Conservation (phyloP, 176 grass and related monocot genomes). For the Typha latifolia region DNA sequence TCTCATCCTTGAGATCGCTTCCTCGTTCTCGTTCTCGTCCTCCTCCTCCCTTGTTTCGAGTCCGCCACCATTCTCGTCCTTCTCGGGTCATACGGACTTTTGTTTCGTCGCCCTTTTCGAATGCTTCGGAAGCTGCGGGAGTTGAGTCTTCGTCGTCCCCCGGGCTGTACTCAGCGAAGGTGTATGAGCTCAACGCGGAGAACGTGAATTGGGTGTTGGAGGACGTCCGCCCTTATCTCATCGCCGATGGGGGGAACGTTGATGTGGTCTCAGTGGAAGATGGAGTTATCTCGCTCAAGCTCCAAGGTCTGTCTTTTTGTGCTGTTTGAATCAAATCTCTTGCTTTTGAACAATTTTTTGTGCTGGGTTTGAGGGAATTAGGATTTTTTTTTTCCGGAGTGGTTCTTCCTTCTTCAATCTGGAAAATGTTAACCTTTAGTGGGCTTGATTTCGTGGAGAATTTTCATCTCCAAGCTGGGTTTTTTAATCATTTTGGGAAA, state of each 20-base stretch:
- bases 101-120: neutral
- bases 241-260: slow-evolving; percentile 80
- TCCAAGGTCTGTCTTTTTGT: slow-evolving; percentile 45
- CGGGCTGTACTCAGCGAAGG: slow-evolving; percentile 59
- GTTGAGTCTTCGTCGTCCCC: slow-evolving; percentile 30
- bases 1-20: neutral
- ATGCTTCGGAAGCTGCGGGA: slow-evolving; percentile 16
- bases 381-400: too few species aligned
- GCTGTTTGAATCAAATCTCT: neutral
- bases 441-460: too few species aligned
- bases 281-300: slow-evolving; percentile 80
- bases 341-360: neutral
- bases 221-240: slow-evolving; percentile 84
- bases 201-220: slow-evolving; percentile 77
- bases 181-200: slow-evolving; percentile 61
- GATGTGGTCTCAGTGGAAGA: slow-evolving; percentile 69
- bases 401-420: too few species aligned
- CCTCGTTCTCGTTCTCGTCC: neutral
- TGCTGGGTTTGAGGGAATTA: too few species aligned
- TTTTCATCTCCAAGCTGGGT: too few species aligned
- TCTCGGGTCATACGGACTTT: neutral
- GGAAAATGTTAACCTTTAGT: too few species aligned
- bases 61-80: too few species aligned
- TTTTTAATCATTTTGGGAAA: too few species aligned
- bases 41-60: neutral